Percentiles rank a stretch among this genome's conserved stretches.
phyloP scores from a whole-genome alignment of 345 rosid species.

The Toxicodendron radicans region DNA sequence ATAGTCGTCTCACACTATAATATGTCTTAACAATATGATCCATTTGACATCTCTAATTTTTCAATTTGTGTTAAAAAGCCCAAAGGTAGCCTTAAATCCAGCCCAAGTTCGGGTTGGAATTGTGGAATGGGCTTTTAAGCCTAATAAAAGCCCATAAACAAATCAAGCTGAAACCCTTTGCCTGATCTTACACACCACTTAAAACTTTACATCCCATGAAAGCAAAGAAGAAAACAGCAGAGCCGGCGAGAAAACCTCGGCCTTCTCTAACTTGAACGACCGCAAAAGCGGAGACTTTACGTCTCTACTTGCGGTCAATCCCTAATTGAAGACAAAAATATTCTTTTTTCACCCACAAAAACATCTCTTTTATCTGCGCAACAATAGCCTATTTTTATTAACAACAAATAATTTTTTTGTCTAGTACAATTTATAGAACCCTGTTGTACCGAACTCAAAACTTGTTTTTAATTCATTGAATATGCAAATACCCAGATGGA shows the following conservation, averaged over 20 bases:
- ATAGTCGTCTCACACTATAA: too few relatives aligned
- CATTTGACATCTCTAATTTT: too few relatives aligned
- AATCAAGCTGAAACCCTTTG: neutral
- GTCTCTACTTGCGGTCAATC: neutral
- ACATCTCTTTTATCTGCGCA: neutral
- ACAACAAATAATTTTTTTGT: neutral
- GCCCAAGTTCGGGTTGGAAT: neutral
- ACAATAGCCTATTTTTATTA: neutral
- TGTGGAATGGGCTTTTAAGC: too few relatives aligned
- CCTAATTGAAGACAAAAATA: neutral
- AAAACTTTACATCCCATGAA: neutral
- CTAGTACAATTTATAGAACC: too few relatives aligned
- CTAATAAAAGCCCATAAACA: too few relatives aligned
- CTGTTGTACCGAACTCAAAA: too few relatives aligned
- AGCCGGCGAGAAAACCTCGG: neutral
- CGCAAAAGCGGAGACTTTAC: neutral
- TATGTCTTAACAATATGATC: too few relatives aligned
- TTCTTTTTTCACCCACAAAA: constrained; percentile 3
- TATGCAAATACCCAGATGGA: constrained; percentile 59
- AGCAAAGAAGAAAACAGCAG: neutral
- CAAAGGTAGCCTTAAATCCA: too few relatives aligned
- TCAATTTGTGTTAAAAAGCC: too few relatives aligned
- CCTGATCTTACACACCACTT: neutral
- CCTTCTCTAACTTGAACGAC: neutral
- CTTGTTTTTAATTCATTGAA: constrained; percentile 11